phyloP scores from a whole-genome alignment of 2,329 filamentous ascomycete species.

The Tolypocladium inflatum region DNA sequence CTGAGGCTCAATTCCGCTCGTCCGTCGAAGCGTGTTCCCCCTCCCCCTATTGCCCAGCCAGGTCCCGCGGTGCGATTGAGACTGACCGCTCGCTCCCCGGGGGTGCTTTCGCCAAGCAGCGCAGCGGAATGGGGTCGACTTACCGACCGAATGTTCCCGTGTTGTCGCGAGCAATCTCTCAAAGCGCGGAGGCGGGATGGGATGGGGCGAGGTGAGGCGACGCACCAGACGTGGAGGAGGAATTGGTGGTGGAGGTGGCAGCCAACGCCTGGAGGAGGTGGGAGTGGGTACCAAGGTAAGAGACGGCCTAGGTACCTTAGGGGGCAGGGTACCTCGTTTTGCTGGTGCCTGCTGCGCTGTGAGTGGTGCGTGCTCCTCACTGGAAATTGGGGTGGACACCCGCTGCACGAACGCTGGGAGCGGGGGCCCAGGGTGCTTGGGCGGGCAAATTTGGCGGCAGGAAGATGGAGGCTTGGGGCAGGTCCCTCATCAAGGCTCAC shows the following conservation, averaged over 20 bases:
- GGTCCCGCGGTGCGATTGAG: background rate
- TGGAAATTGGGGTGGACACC: conserved; percentile 7
- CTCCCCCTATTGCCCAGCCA: background rate
- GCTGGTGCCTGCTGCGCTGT: background rate
- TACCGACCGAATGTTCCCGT: background rate
- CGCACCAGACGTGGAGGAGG: background rate
- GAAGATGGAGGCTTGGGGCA: background rate
- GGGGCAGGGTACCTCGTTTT: background rate
- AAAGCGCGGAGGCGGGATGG: background rate
- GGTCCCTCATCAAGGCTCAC: background rate
- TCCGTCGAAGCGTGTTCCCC: background rate
- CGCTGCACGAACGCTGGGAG: background rate
- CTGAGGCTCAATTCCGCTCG: background rate
- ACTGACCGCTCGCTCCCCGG: background rate
- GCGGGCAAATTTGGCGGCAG: background rate
- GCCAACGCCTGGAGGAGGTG: background rate
- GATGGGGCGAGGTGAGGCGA: background rate
- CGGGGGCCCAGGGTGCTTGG: too few relatives aligned
- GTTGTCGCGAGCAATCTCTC: background rate
- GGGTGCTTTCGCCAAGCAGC: background rate
- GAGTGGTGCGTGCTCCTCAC: conserved; percentile 6
- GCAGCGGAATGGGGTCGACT: background rate
- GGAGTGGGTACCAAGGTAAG: background rate
- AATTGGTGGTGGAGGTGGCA: background rate
- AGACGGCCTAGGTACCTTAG: background rate